A percentile compares a stretch with the other conserved stretches of the same genome.
phyloP scores from a whole-genome alignment of 2,329 filamentous ascomycete genomes.

The Penicillium freii region DNA sequence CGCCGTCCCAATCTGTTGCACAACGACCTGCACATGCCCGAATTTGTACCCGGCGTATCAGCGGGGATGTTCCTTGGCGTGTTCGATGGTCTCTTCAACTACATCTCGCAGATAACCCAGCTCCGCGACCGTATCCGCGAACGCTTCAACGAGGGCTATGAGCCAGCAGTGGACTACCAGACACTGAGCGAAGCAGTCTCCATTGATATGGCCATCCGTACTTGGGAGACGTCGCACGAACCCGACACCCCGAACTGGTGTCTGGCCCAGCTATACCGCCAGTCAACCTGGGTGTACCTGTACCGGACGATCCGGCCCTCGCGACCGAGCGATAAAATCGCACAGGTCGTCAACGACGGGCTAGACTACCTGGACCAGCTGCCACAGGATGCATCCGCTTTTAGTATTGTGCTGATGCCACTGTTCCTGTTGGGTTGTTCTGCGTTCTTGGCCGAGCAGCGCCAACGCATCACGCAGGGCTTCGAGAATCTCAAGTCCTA shows the following conservation, averaged over 20 bases:
- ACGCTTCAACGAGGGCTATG: conserved; percentile 60
- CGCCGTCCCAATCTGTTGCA: conserved; percentile 54
- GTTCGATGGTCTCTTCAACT: conserved; percentile 75
- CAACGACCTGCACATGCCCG: conserved; percentile 53
- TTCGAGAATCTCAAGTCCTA: conserved; percentile 57
- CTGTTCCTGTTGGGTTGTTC: conserved; percentile 62
- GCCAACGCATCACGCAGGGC: conserved; percentile 54
- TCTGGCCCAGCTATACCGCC: conserved; percentile 59
- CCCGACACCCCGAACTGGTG: conserved; percentile 54
- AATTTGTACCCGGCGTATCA: conserved; percentile 55
- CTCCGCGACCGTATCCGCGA: conserved; percentile 71
- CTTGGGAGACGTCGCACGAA: conserved; percentile 66
- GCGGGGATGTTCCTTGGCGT: conserved; percentile 70
- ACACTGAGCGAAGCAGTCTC: conserved; percentile 70
- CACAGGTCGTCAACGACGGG: conserved; percentile 58
- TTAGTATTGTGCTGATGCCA: conserved; percentile 61
- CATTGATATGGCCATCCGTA: conserved; percentile 71
- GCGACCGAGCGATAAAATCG: conserved; percentile 54
- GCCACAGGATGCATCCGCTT: conserved; percentile 55
- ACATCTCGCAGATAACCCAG: conserved; percentile 74
- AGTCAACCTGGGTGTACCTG: conserved; percentile 63
- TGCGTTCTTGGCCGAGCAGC: conserved; percentile 56
- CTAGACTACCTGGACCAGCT: conserved; percentile 56
- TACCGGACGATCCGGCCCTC: conserved; percentile 61
- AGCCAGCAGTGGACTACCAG: conserved; percentile 70